Base-by-base conservation (phyloP, 1,139 yeast genomes). In the Saccharomycopsis hybrid region DNA sequence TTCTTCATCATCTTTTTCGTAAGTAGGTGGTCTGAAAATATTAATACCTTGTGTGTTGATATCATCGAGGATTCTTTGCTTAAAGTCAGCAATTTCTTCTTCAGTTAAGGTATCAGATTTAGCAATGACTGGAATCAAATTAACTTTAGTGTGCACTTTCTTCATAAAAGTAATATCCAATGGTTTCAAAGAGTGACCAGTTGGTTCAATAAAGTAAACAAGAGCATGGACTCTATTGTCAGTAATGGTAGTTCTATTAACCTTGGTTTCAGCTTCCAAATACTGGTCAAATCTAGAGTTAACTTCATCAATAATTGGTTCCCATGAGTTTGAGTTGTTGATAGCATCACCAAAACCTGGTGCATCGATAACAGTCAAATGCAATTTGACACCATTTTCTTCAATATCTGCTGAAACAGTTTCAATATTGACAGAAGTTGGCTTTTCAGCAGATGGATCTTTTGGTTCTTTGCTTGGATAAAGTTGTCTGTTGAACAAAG, bases 281-380 rank as follows among this genome's bases (percentile, higher is more conserved):
- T 82, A 90, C 58, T 78, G 76, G 67, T 92, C 96, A 64, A 84
- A 94, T 63, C 97, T 80, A 57, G 74, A 69, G 65, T 89, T 87
- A 63, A 94, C 83, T 67, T 90, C 96, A 54, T 86, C 90, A 52
- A 90, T 85, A 59, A 94, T 87, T 54, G 97, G 96, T 65, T 80
- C 80, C 97, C 97, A 94, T 30, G 95, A 76, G 61, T 88, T 90
- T 43, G 80, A 72, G 68, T 89, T 92, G 70, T 94, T 87, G 64
- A 92, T 82, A 48, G 82, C 78, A 62, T 88, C 97, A 58, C 97
- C 98, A 67, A 88, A 94, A 1, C 97, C 97, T 31, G 95, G 95
- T 35, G 97, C 81, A 57, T 90, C 92, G 57, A 92, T 78, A 46
- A 94, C 86, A 45, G 88, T 85, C 62, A 94, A 76, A 57, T 81